Evolutionary conservation across 768 basidiomycete genomes (phyloP).

Genomic region (Cubamyces lactineus): DNA sequence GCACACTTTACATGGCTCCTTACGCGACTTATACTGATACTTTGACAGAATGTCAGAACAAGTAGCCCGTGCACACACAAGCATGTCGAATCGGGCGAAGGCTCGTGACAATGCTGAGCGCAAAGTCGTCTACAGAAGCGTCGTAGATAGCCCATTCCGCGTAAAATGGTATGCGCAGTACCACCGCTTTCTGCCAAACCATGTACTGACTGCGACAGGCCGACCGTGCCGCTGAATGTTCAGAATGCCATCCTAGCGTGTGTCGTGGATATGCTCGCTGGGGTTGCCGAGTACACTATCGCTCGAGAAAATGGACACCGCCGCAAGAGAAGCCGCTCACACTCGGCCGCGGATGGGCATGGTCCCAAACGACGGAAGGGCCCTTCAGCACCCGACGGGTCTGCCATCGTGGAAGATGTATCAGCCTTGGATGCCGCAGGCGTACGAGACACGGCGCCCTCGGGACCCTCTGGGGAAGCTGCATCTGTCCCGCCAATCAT

Average conservation of each 20-base stretch:
- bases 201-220: constrained; percentile 25
- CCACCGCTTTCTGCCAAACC: no score
- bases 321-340: constrained; percentile 45
- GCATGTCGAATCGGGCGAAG: constrained; percentile 67
- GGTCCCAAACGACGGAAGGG: constrained; percentile 1
- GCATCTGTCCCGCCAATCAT: constrained; percentile 34
- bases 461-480: no score
- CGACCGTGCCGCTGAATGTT: constrained; percentile 54
- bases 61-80: constrained; percentile 54
- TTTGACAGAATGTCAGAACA: constrained; percentile 48
- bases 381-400: neutral
- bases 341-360: neutral
- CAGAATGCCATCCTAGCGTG: constrained; percentile 63
- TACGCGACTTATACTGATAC: neutral
- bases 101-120: constrained; percentile 48
- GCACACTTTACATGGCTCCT: no score
- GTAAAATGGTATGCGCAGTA: constrained; percentile 59
- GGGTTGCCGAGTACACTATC: constrained; percentile 49
- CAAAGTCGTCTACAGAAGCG: constrained; percentile 69
- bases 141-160: constrained; percentile 72
- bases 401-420: neutral
- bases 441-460: no score
- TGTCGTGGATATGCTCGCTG: constrained; percentile 53
- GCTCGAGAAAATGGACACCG: constrained; percentile 35
- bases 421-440: neutral